Conservation (phyloP, 768 basidiomycete species). For the Tephrocybe sp. region DNA sequence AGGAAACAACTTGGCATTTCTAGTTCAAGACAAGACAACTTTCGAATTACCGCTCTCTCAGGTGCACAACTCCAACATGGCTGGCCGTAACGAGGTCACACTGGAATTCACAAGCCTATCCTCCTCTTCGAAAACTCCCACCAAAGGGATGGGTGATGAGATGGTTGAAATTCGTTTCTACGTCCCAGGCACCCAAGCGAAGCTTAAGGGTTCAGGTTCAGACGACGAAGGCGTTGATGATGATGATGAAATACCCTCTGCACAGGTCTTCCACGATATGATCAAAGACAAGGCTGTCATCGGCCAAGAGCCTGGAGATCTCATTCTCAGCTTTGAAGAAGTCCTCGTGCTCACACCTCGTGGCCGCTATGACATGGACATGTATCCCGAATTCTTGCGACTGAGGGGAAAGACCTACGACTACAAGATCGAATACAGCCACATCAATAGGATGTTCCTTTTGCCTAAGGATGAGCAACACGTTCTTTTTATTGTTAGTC, state of each 20-base stretch:
- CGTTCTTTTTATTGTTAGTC: constrained; percentile 86
- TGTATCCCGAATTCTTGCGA: constrained; percentile 93
- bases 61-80: constrained; percentile 97
- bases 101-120: constrained; percentile 79
- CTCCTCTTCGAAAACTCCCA: constrained; percentile 33
- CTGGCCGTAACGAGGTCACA: constrained; percentile 96
- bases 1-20: constrained; percentile 92
- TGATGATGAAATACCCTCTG: constrained; percentile 82
- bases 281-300: constrained; percentile 97
- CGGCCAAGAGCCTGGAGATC: constrained; percentile 85
- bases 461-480: constrained; percentile 97
- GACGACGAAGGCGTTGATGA: constrained; percentile 75
- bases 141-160: constrained; percentile 64
- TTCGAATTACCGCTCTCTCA: constrained; percentile 86
- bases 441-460: constrained; percentile 85
- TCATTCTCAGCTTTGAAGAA: constrained; percentile 93
- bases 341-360: constrained; percentile 93
- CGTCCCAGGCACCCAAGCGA: constrained; percentile 76
- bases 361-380: constrained; percentile 96
- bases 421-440: constrained; percentile 92
- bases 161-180: constrained; percentile 96
- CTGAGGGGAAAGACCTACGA: constrained; percentile 99
- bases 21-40: constrained; percentile 80
- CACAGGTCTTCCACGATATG: constrained; percentile 93
- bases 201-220: constrained; percentile 55